Base-by-base conservation (phyloP, 768 basidiomycete species). In the Macrolepiota albuminosa region DNA sequence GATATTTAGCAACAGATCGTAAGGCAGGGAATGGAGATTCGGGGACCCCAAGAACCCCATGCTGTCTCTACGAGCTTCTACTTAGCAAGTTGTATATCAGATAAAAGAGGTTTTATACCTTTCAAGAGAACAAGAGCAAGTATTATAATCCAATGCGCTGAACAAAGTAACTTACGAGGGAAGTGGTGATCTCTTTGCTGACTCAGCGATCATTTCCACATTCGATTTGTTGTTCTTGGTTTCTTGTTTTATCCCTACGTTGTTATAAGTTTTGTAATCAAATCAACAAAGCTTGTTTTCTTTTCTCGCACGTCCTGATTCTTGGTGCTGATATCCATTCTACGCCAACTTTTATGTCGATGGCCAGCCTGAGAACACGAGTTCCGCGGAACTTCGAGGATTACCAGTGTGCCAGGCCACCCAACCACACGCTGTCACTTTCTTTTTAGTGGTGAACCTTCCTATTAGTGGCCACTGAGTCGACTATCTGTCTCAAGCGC, bases 1-100 rank as follows among this genome's bases (percentile, higher is more conserved):
- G 69, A 90, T 82, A 73, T 86, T 85, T 58, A 89, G 78, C 47
- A 90, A 69, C 21, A 89, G 75, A 74, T 90, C 88, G 70, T 88
- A 88, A 0, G 88, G 88, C 21, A 90, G 75, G 5, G 73, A 76
- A 61, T 71, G 71, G 45, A 78, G 69, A 50, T 51, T 60, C 33
- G 48, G 59, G n/a, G 54, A 18, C 21, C 54, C 59, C 14, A 60
- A 40, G 29, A 60, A 45, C 13, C 59, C 59, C 59, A 60, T 60
- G 21, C 11, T 40, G 24, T 24, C 29, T 53, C 9, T 45, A 6
- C 0, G 2, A 8, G 33, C 24, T 18, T 43, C 21, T 34, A 24
- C 14, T 55, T 10, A 57, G 40, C 42, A 9, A 16, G 3, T 31
- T 11, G 9, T 24, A 11, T 5, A n/a, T 16, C 26, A 0, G n/a